Evolutionary conservation across 1,284 basidiomycete species (phyloP).

Genomic region (Pseudozyma pruni): DNA sequence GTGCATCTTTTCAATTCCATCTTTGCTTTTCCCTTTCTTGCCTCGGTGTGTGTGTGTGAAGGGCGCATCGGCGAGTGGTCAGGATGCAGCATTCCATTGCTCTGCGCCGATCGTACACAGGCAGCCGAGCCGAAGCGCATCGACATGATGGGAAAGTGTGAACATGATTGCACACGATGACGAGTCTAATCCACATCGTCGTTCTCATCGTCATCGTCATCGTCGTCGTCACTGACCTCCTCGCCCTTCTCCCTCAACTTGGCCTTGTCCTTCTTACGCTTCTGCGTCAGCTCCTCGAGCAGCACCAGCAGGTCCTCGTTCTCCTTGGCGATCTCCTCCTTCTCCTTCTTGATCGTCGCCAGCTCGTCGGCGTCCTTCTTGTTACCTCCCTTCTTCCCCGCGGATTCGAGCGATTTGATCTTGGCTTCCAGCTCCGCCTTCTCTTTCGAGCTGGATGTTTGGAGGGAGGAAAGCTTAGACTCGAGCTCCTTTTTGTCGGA

Average conservation of each 20-base stretch:
- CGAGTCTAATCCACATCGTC: slow-evolving; percentile 13
- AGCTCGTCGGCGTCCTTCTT: slow-evolving; percentile 1
- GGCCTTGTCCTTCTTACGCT: slow-evolving; percentile 83
- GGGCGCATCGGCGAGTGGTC: no score
- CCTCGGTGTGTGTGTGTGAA: no score
- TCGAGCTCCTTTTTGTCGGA: slow-evolving; percentile 64
- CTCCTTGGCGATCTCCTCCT: slow-evolving; percentile 84
- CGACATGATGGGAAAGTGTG: no score
- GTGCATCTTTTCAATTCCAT: neutral
- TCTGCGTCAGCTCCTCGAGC: slow-evolving; percentile 88
- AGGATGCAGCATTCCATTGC: no score
- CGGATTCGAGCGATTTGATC: slow-evolving; percentile 10
- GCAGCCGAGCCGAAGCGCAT: no score
- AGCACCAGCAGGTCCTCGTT: slow-evolving; percentile 93
- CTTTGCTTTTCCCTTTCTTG: neutral
- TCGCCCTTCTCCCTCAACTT: slow-evolving; percentile 78
- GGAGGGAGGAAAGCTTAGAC: neutral
- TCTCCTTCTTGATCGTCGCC: slow-evolving; percentile 33
- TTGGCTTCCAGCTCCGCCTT: slow-evolving; percentile 14
- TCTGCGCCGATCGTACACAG: no score
- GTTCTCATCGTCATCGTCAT: slow-evolving; percentile 80
- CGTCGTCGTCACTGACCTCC: slow-evolving; percentile 76
- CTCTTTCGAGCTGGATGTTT: slow-evolving; percentile 4
- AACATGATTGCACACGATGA: neutral
- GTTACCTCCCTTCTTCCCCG: neutral